Evolutionary conservation across 2,329 filamentous ascomycete species (phyloP).

Genomic region (Huntiella decipiens): DNA sequence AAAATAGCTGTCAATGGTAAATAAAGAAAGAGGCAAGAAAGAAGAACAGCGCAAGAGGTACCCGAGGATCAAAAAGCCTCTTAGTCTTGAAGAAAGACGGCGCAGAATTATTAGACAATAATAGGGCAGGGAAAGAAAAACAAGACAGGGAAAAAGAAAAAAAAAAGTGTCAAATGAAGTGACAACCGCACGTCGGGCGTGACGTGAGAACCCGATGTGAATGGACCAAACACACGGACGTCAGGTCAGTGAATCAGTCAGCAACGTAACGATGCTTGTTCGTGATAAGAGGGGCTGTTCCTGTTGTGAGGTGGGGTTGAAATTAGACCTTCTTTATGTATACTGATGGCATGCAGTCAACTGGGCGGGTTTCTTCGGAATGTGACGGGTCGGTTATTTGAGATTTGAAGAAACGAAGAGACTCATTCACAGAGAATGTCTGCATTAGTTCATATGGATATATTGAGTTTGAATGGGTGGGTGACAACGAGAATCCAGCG

Average conservation of each 20-base stretch:
- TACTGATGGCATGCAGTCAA: too few species aligned
- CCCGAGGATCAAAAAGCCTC: neutral
- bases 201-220: neutral
- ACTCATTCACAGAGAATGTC: too few species aligned
- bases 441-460: too few species aligned
- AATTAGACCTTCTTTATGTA: too few species aligned
- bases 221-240: neutral
- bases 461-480: too few species aligned
- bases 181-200: neutral
- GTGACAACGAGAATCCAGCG: too few species aligned
- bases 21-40: slow-evolving; percentile 2
- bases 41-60: neutral
- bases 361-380: too few species aligned
- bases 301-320: too few species aligned
- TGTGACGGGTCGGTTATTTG: too few species aligned
- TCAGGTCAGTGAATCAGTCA: neutral
- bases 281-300: too few species aligned
- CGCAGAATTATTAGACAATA: neutral
- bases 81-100: neutral
- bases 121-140: neutral
- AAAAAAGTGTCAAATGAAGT: neutral
- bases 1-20: neutral
- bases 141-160: neutral
- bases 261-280: too few species aligned
- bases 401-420: too few species aligned